phyloP scores from a whole-genome alignment of 352 stramenopile genomes.

The Globisporangium paroecandrum region DNA sequence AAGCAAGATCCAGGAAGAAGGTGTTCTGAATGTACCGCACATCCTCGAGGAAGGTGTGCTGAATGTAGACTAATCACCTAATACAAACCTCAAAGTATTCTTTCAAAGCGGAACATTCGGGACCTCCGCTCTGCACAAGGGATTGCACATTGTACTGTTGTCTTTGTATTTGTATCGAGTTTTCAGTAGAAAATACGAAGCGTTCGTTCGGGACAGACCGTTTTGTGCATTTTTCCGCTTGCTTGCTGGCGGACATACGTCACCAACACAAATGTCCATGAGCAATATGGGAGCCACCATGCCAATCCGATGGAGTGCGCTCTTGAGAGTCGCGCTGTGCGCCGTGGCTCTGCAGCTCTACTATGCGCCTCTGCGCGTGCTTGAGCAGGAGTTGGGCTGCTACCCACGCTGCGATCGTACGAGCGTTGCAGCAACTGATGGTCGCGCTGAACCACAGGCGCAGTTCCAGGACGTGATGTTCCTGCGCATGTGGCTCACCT shows the following conservation, averaged over 20 bases:
- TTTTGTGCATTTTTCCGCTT: too few species aligned
- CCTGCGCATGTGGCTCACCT: constrained; percentile 22
- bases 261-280: background rate
- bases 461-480: constrained; percentile 13
- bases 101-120: background rate
- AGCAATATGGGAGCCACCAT: background rate
- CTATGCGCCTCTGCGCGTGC: constrained; percentile 12
- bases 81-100: too few species aligned
- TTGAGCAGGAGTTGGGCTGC: constrained; percentile 8
- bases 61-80: background rate
- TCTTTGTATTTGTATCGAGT: too few species aligned
- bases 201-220: too few species aligned
- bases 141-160: background rate
- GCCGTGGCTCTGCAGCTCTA: constrained; percentile 12
- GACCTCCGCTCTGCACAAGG: background rate
- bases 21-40: constrained; percentile 2
- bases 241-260: background rate
- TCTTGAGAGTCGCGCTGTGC: constrained; percentile 1
- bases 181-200: too few species aligned
- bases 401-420: background rate
- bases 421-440: background rate
- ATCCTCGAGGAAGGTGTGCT: background rate
- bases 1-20: background rate
- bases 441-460: background rate
- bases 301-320: constrained; percentile 2